Conservation (phyloP, 306 rosid species). For the Glycine soja region DNA sequence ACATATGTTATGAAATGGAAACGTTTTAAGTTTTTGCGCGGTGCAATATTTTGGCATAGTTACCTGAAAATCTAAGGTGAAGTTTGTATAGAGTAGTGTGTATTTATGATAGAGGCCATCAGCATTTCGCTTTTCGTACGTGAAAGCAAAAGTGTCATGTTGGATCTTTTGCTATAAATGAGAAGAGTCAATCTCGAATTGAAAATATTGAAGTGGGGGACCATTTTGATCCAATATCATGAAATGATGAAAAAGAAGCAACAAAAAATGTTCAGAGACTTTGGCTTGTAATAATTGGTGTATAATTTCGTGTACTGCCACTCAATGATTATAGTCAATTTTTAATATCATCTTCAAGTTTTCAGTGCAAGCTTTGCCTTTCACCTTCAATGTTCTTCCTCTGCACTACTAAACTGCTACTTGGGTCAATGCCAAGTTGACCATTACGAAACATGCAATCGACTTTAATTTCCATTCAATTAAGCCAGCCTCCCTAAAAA, state of each 20-base stretch:
- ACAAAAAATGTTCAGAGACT: not conserved
- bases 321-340: not conserved
- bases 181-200: not conserved
- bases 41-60: constrained; percentile 36
- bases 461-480: not conserved
- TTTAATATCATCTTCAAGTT: not conserved
- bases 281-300: constrained; percentile 21
- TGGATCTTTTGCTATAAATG: constrained; percentile 34
- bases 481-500: not conserved
- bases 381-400: not conserved
- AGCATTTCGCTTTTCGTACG: constrained; percentile 34
- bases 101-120: constrained; percentile 1
- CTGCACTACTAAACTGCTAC: not conserved
- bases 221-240: constrained; percentile 39
- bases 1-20: not conserved
- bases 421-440: too few relatives aligned
- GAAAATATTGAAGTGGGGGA: constrained; percentile 43
- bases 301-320: not conserved
- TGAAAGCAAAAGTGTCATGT: constrained; percentile 36
- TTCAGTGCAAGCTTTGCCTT: not conserved
- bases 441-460: not conserved
- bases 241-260: not conserved
- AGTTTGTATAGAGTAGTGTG: not conserved
- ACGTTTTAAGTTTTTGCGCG: constrained; percentile 40
- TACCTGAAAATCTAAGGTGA: not conserved